A percentile compares a stretch with the other conserved stretches of the same genome.
Evolutionary conservation across 2,329 filamentous ascomycete genomes (phyloP).

Genomic region (Colletotrichum noveboracense): DNA sequence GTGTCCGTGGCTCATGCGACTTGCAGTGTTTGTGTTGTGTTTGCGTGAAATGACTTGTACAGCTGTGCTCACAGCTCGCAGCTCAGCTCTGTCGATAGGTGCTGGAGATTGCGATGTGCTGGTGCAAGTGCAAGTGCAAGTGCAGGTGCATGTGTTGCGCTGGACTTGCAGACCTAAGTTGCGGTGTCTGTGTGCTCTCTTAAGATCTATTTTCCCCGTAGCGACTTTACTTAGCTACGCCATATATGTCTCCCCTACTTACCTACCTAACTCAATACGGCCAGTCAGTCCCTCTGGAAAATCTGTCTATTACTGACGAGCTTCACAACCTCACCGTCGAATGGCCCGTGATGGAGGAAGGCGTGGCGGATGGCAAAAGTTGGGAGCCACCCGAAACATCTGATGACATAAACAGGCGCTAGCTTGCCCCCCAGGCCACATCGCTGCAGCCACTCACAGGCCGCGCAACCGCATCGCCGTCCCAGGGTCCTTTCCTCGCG

Average conservation of each 20-base stretch:
- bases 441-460: slow-evolving; percentile 2
- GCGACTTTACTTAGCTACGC: neutral
- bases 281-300: neutral
- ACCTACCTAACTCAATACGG: neutral
- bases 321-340: neutral
- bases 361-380: neutral
- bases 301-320: neutral
- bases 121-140: neutral
- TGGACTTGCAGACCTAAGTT: neutral
- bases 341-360: neutral
- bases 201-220: neutral
- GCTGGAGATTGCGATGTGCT: neutral
- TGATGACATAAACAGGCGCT: slow-evolving; percentile 19
- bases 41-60: neutral
- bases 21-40: neutral
- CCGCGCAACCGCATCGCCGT: neutral
- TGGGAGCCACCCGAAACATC: slow-evolving; percentile 11
- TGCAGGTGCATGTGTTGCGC: neutral
- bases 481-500: neutral
- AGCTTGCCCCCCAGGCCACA: neutral
- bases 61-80: neutral
- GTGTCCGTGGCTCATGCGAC: neutral
- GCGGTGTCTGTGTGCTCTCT: neutral
- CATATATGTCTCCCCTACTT: neutral
- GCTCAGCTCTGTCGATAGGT: neutral